A percentile compares a stretch with the other conserved stretches of the same genome.
Conservation (phyloP, 2,329 filamentous ascomycete species). For the Emydomyces testavorans region DNA sequence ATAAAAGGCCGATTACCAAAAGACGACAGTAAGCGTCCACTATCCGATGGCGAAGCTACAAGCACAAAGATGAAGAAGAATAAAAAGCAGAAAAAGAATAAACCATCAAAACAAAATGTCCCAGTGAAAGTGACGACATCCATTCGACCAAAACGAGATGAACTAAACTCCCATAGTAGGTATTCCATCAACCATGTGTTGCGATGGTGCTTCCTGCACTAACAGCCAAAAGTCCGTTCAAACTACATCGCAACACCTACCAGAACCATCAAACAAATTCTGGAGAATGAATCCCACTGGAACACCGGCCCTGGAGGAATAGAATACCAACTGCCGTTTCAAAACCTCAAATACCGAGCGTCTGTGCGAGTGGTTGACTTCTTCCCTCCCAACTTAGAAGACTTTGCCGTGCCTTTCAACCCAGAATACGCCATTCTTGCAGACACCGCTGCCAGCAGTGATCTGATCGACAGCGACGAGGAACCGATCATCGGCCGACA, state of each 20-base stretch:
- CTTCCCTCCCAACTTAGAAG: constrained; percentile 54
- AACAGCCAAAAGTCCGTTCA: constrained; percentile 36
- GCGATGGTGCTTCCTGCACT: constrained; percentile 16
- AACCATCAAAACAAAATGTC: constrained; percentile 15
- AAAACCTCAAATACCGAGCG: constrained; percentile 58
- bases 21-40: constrained; percentile 18
- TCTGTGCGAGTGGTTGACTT: constrained; percentile 74
- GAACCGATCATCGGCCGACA: constrained; percentile 8
- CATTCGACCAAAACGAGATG: constrained; percentile 16
- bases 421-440: constrained; percentile 44
- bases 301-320: constrained; percentile 37
- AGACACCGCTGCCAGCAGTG: constrained; percentile 20
- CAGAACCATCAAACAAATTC: constrained; percentile 38
- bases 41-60: constrained; percentile 11
- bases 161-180: constrained; percentile 36
- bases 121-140: background rate
- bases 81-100: constrained; percentile 23
- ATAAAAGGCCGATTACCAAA: constrained; percentile 30
- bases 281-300: constrained; percentile 37
- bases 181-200: background rate
- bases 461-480: constrained; percentile 16
- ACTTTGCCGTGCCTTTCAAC: constrained; percentile 51
- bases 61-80: constrained; percentile 26
- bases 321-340: constrained; percentile 53
- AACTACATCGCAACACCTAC: constrained; percentile 33